phyloP scores from a whole-genome alignment of 805 yeast genomes.

The Kregervanrija pseudodelftensis region DNA sequence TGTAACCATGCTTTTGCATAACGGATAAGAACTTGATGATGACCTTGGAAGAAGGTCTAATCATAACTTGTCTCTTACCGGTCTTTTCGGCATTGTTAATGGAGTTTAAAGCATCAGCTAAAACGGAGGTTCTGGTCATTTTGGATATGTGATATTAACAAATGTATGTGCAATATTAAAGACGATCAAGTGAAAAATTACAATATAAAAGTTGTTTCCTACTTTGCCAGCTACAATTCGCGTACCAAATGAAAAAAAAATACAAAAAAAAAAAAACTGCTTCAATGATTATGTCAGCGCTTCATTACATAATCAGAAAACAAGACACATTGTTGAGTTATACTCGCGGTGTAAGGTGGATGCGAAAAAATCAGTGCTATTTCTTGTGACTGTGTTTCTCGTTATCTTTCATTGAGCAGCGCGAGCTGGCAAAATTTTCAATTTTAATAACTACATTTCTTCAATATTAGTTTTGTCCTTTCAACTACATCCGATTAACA shows the following conservation, averaged over 20 bases:
- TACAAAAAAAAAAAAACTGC: too few relatives aligned
- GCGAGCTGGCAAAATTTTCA: background rate
- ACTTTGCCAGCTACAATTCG: too few relatives aligned
- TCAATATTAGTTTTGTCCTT: background rate
- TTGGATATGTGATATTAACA: slow-evolving; percentile 18
- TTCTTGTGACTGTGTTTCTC: slow-evolving; percentile 1
- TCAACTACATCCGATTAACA: too few relatives aligned
- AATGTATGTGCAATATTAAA: background rate
- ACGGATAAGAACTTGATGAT: slow-evolving; percentile 94
- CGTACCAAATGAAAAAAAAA: too few relatives aligned
- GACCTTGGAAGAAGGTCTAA: slow-evolving; percentile 98
- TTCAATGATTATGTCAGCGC: too few relatives aligned
- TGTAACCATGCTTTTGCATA: slow-evolving; percentile 97
- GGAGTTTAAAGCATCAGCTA: slow-evolving; percentile 97
- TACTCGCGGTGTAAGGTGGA: slow-evolving; percentile 1
- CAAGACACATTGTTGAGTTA: background rate
- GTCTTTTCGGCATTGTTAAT: slow-evolving; percentile 99
- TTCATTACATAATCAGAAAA: background rate
- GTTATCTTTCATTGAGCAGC: too few relatives aligned
- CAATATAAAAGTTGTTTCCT: too few relatives aligned
- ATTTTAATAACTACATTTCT: slow-evolving; percentile 2
- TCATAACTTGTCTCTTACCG: slow-evolving; percentile 97
- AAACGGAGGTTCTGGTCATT: slow-evolving; percentile 97
- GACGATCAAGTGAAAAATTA: too few relatives aligned
- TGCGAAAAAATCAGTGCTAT: background rate